Evolutionary conservation across 2,329 filamentous ascomycete species (phyloP), one percentile per base, ranked within the genome.

Genomic region (Fusarium xyrophilum): DNA sequence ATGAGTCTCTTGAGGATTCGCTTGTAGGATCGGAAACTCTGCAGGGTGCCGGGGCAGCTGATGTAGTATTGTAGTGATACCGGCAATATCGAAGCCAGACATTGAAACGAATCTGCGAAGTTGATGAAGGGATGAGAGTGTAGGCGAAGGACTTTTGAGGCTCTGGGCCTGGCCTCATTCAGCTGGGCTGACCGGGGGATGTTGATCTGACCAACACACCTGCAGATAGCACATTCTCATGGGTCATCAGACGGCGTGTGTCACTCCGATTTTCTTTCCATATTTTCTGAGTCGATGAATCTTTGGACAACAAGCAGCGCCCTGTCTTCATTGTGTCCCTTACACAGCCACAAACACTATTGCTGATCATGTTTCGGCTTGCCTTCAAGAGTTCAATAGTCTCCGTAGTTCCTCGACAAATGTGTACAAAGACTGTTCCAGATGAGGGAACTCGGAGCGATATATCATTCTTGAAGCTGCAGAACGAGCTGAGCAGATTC

Each of bases 401-500:
- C 21, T 59, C 7, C 55, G 38, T 6, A 32, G 3, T 0, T 33
- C n/a, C 0, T 5, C 36, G 1, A 2, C 17, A 6, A 17, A 17
- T 28, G 21, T 43, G 47, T 38, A 6, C 0, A 7, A 15, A 17
- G 7, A 0, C 4, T 1, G 1, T 5, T 0, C 7, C 7, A 3
- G 17, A 43, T 17, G 21, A 13, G 3, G 14, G 0, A 6, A 0
- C 1, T 1, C 10, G 9, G 0, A 3, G 19, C 0, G 27, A 10
- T 0, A 19, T 19, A 2, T n/a, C 33, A 0, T 14, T 6, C 0
- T 3, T 42, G 2, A 44, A 12, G 4, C 47, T 28, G 9, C 27
- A 23, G 2, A 53, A 44, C 4, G 64, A 70, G 17, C 21, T 42
- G 5, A 27, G n/a, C 9, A 52, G 67, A 10, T 61, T 70, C 32